phyloP scores from a whole-genome alignment of 176 grass and related monocot species.

The Dendrocalamus sinicus region DNA sequence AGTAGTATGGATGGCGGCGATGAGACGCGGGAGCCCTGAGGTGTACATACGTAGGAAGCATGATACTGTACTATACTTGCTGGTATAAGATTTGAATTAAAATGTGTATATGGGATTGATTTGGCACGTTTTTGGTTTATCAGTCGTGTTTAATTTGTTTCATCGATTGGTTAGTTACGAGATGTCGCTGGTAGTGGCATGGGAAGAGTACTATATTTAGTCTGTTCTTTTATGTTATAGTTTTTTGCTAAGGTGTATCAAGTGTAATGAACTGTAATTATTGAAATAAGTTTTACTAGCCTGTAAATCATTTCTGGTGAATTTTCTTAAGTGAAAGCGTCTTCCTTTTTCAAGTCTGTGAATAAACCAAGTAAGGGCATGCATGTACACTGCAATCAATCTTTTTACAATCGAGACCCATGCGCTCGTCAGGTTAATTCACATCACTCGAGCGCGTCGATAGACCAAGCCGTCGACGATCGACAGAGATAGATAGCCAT shows the following conservation, averaged over 20 bases:
- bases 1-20: constrained; percentile 8
- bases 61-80: neutral
- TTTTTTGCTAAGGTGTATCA: too few relatives aligned
- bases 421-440: too few relatives aligned
- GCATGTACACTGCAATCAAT: too few relatives aligned
- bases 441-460: too few relatives aligned
- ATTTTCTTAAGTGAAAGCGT: neutral
- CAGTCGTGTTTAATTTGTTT: neutral
- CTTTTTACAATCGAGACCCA: too few relatives aligned
- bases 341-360: neutral
- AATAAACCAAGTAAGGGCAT: too few relatives aligned
- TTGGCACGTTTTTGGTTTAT: neutral
- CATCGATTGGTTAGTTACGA: neutral
- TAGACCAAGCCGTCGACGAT: too few relatives aligned
- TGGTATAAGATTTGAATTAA: constrained; percentile 19
- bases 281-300: neutral
- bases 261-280: too few relatives aligned
- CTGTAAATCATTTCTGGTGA: neutral
- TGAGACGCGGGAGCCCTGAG: constrained; percentile 18
- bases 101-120: constrained; percentile 36
- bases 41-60: neutral
- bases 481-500: too few relatives aligned
- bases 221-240: too few relatives aligned
- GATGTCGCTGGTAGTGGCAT: neutral
- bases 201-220: too few relatives aligned